Percentiles rank a stretch among this genome's conserved stretches.
Conservation (phyloP, 2,329 filamentous ascomycete genomes). For the Xylogone sp. region DNA sequence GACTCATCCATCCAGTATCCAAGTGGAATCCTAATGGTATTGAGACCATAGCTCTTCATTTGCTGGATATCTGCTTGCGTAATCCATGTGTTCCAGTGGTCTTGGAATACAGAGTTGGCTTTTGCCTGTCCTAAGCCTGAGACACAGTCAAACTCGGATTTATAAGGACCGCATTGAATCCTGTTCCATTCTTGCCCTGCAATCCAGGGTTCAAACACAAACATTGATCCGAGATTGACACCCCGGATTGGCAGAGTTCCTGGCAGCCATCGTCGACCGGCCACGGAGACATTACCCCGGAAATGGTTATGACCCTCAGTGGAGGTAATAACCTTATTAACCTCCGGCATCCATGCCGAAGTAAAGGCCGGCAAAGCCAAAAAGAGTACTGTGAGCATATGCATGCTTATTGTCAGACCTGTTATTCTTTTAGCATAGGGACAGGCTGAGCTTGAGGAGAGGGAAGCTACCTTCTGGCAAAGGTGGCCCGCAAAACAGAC, state of each 20-base stretch:
- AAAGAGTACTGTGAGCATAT: too few relatives aligned
- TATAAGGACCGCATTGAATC: constrained; percentile 39
- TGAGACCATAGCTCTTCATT: constrained; percentile 42
- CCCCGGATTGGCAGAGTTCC: constrained; percentile 38
- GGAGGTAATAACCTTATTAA: constrained; percentile 9
- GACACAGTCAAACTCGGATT: constrained; percentile 46
- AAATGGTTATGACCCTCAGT: constrained; percentile 11
- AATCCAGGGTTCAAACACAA: constrained; percentile 47
- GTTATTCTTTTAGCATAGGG: too few relatives aligned
- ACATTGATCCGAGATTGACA: constrained; percentile 45
- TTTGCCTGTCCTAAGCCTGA: constrained; percentile 36
- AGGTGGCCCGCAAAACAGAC: too few relatives aligned
- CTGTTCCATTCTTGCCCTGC: constrained; percentile 33
- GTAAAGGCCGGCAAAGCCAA: too few relatives aligned
- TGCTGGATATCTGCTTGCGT: constrained; percentile 39
- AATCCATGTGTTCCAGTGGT: constrained; percentile 46
- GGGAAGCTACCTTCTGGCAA: too few relatives aligned
- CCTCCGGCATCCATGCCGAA: constrained; percentile 15
- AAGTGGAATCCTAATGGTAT: constrained; percentile 45
- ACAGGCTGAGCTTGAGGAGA: too few relatives aligned
- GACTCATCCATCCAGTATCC: constrained; percentile 48
- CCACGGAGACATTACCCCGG: constrained; percentile 1
- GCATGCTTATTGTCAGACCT: too few relatives aligned
- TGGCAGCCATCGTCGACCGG: constrained; percentile 10
- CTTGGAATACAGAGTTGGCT: constrained; percentile 38